A percentile compares a stretch with the other conserved stretches of the same genome.
Evolutionary conservation across 2,329 filamentous ascomycete species (phyloP).

Genomic region (Botryosphaeria agaves): DNA sequence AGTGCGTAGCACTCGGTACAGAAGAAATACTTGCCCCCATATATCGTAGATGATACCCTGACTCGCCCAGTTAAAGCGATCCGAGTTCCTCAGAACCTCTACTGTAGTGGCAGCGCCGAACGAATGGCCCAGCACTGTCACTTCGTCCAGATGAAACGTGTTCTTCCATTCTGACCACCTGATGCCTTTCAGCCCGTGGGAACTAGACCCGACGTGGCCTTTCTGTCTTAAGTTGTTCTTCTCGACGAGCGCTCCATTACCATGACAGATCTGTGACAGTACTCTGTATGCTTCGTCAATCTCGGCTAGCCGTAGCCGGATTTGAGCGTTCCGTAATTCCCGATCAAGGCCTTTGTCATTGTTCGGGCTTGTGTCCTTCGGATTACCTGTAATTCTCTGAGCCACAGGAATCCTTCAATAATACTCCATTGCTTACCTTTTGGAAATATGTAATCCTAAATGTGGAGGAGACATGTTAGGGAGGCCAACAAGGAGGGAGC

Average conservation of each 20-base stretch:
- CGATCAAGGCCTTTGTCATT: constrained; percentile 43
- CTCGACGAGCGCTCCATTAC: constrained; percentile 33
- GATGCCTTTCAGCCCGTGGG: constrained; percentile 37
- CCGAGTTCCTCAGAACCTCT: constrained; percentile 37
- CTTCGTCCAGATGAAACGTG: constrained; percentile 36
- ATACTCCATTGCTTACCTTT: constrained; percentile 14
- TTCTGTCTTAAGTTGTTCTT: constrained; percentile 36
- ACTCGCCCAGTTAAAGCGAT: constrained; percentile 38
- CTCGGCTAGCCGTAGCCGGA: constrained; percentile 45
- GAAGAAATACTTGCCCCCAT: constrained; percentile 28
- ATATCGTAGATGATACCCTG: constrained; percentile 51
- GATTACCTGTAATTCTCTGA: constrained; percentile 15
- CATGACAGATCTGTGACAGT: constrained; percentile 36
- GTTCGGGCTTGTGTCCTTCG: constrained; percentile 28
- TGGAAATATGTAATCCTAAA: constrained; percentile 43
- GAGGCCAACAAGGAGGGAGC: no score
- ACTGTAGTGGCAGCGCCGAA: constrained; percentile 49
- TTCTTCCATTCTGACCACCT: constrained; percentile 40
- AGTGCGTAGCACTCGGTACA: background rate
- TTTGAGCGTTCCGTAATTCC: constrained; percentile 42
- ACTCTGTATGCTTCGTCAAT: constrained; percentile 44
- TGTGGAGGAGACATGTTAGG: constrained; percentile 1
- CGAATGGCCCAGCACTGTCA: constrained; percentile 47
- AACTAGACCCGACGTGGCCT: constrained; percentile 41
- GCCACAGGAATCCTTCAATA: background rate